Base-by-base conservation (phyloP, 257 asterid species). In the Fraxinus cuspidata region DNA sequence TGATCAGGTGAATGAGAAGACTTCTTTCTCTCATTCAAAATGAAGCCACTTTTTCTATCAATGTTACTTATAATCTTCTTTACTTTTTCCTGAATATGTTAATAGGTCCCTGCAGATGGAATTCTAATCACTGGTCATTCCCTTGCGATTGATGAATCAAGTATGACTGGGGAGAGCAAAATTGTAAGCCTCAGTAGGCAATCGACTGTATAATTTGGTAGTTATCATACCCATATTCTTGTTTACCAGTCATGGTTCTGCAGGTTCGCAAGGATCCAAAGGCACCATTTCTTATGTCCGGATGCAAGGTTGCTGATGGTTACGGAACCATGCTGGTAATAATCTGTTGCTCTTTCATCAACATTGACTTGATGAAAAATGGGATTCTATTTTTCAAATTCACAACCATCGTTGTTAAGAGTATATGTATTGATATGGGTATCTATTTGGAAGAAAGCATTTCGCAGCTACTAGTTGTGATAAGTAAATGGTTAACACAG, bases 101-200 rank as follows among this genome's bases (percentile, higher is more conserved):
- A 10, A 53, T 86, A 95, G 99, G 91, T 95, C 47, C 96, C 99
- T 78, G 99, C 99, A 60, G 99, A 95, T 85, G 99, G 99, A 72
- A 81, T 95, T 77, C 86, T 95, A 72, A 72, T 91, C 31, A 79
- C 86, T 58, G 96, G 96, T 74, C 97, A 95, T 34, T 93, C 97
- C 72, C 97, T 95, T 44, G 84, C 97, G 38, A 78, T 93, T 82
- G 99, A 95, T 83, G 99, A 95, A 85, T 95, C 99, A 74, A 95
- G 99, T 81, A 95, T 95, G 99, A 93, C 99, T 28, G 98, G 98
- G 81, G 99, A 95, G 87, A 93, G 98, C 85, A 95, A 91, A 87
- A 91, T 93, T 73, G 99, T 95, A 85, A 84, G 99, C 77, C 34
- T 78, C 74, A 12, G 35, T 65, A 75, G 75, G 56, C 64, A 75